Conservation (phyloP, 495 filamentous ascomycete genomes). For the Xylona heveae region DNA sequence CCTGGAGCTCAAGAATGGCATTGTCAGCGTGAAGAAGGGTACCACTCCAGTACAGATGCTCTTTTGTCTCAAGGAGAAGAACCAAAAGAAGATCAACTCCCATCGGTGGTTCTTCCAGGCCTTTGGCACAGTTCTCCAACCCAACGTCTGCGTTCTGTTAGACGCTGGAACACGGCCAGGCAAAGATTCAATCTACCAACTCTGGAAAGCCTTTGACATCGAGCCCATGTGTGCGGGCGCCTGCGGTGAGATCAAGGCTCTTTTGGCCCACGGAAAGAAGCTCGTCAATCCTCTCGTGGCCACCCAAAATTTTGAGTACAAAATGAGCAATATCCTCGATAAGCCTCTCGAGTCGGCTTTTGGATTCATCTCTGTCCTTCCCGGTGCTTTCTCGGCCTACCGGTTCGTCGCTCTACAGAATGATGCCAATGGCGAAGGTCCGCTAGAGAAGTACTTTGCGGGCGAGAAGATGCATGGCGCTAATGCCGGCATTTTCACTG, state of each 20-base stretch:
- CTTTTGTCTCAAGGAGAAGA: conserved; percentile 98
- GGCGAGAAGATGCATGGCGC: conserved; percentile 95
- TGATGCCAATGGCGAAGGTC: conserved; percentile 80
- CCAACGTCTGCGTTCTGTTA: conserved; percentile 90
- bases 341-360: conserved; percentile 96
- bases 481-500: conserved; percentile 92
- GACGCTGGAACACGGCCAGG: conserved; percentile 93
- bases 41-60: conserved; percentile 85
- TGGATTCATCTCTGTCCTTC: conserved; percentile 91
- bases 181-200: conserved; percentile 79
- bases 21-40: conserved; percentile 56
- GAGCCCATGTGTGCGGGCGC: conserved; percentile 95
- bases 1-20: conserved; percentile 67
- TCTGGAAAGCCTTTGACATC: conserved; percentile 97
- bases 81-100: conserved; percentile 99
- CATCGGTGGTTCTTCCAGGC: conserved; percentile 99
- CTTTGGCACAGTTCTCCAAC: conserved; percentile 79
- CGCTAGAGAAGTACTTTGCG: conserved; percentile 89
- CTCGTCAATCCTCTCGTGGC: conserved; percentile 85
- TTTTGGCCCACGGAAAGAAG: conserved; percentile 73
- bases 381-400: conserved; percentile 96
- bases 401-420: conserved; percentile 88
- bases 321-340: conserved; percentile 98
- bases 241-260: conserved; percentile 98
- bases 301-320: conserved; percentile 99